These are phyloP conservation scores for Saccharomyces hybrid DNA, from an alignment of 1,139 yeast species.

Conservation along the genomic window DNA sequence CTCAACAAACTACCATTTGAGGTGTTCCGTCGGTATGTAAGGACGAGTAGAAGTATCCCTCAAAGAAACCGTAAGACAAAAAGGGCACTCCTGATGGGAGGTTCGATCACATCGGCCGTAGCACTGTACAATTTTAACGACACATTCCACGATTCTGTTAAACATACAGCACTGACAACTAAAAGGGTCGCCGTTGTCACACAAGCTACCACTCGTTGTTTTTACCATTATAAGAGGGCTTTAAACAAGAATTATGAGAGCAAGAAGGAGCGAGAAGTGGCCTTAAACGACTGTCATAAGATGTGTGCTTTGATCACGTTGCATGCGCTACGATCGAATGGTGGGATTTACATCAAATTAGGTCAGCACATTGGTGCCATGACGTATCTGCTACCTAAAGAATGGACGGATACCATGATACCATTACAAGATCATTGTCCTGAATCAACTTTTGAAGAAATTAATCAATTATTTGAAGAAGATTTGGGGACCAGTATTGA, in stretches of 20 bases:
- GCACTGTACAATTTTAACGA: conserved; percentile 35
- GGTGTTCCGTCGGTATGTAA: neutral
- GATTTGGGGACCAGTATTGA: conserved; percentile 60
- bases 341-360: conserved; percentile 85
- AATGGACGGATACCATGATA: conserved; percentile 93
- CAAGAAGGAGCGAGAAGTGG: conserved; percentile 45
- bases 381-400: conserved; percentile 80
- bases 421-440: conserved; percentile 93
- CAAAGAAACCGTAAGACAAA: neutral
- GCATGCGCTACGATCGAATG: conserved; percentile 72
- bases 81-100: neutral
- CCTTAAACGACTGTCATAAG: conserved; percentile 56
- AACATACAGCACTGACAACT: conserved; percentile 35
- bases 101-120: neutral
- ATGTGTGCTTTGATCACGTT: conserved; percentile 75
- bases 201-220: conserved; percentile 55
- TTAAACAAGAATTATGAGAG: conserved; percentile 42
- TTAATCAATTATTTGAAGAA: conserved; percentile 51
- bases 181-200: conserved; percentile 59
- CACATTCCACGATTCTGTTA: conserved; percentile 32
- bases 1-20: conserved; percentile 2
- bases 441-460: conserved; percentile 60
- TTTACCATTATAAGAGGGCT: conserved; percentile 51
- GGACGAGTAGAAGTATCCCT: neutral
- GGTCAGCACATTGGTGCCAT: conserved; percentile 93